These are phyloP conservation scores for Boechera retrofracta DNA, from an alignment of 345 rosid species.

Conservation along the genomic window DNA sequence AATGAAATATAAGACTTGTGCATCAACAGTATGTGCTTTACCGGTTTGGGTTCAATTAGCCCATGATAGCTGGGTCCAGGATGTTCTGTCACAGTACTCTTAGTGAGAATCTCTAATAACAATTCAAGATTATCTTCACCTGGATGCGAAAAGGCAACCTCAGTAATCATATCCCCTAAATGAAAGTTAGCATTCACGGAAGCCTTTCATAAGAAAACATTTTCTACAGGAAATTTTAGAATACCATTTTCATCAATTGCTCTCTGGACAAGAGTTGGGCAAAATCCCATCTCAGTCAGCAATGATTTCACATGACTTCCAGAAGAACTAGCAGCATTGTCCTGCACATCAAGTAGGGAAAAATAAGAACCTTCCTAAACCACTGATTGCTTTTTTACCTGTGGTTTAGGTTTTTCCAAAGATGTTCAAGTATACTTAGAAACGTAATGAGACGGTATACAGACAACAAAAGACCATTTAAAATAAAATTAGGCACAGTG, in stretches of 20 bases:
- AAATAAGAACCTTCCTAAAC: conserved; percentile 25
- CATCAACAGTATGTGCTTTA: conserved; percentile 9
- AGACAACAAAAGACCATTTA: conserved; percentile 4
- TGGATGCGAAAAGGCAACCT: conserved; percentile 46
- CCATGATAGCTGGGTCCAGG: conserved; percentile 35
- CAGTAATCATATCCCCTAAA: conserved; percentile 30
- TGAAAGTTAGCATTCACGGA: background rate
- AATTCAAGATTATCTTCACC: conserved; percentile 74
- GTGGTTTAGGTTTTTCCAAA: background rate
- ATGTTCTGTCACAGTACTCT: conserved; percentile 30
- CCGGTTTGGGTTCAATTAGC: conserved; percentile 44
- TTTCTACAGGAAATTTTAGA: background rate
- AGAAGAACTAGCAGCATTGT: conserved; percentile 79
- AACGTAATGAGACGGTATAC: background rate
- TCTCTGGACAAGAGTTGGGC: conserved; percentile 67
- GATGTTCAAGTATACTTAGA: background rate
- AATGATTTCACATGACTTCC: conserved; percentile 64
- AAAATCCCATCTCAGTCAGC: conserved; percentile 81
- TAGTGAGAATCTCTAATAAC: conserved; percentile 70
- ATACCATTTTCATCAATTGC: conserved; percentile 82
- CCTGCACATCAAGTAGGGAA: conserved; percentile 52
- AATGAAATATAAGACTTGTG: conserved; percentile 10
- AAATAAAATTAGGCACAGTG: conserved; percentile 13
- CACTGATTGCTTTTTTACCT: background rate
- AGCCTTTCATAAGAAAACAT: conserved; percentile 5